Percentiles rank a stretch among this genome's conserved stretches.
phyloP scores from a whole-genome alignment of 2,329 filamentous ascomycete species.

The Pseudodiploospora longispora region DNA sequence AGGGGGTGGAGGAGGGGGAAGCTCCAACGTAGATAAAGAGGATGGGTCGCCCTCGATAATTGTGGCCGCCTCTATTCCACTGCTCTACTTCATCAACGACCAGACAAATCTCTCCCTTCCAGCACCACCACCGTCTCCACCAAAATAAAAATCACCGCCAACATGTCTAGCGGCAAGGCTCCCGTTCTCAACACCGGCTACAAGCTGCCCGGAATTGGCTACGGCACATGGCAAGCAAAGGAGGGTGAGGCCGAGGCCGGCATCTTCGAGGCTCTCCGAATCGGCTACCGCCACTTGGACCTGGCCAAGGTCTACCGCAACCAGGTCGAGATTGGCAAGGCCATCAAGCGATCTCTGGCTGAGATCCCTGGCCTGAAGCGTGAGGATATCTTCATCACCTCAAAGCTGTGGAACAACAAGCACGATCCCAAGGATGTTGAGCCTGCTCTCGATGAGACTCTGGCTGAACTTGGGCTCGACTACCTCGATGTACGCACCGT shows the following conservation, averaged over 20 bases:
- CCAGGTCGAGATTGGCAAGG: constrained; percentile 50
- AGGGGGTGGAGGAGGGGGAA: no score
- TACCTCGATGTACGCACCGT: constrained; percentile 42
- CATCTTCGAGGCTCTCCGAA: constrained; percentile 54
- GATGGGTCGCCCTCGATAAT: no score
- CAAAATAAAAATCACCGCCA: constrained; percentile 7
- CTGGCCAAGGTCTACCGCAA: constrained; percentile 53
- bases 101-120: not conserved
- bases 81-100: no score
- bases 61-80: no score
- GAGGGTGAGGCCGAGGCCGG: constrained; percentile 57
- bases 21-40: no score
- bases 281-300: constrained; percentile 57
- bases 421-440: constrained; percentile 57
- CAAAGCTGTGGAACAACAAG: constrained; percentile 87
- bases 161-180: constrained; percentile 49
- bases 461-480: constrained; percentile 47
- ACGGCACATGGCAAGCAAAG: constrained; percentile 60
- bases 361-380: constrained; percentile 46
- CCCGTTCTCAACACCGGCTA: constrained; percentile 56
- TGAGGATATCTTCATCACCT: constrained; percentile 80
- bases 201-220: constrained; percentile 54
- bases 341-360: constrained; percentile 38
- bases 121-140: constrained; percentile 1
- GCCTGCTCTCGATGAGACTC: constrained; percentile 45